Base-by-base conservation (phyloP, 1,284 basidiomycete genomes). In the Laetiporus sulphureus region DNA sequence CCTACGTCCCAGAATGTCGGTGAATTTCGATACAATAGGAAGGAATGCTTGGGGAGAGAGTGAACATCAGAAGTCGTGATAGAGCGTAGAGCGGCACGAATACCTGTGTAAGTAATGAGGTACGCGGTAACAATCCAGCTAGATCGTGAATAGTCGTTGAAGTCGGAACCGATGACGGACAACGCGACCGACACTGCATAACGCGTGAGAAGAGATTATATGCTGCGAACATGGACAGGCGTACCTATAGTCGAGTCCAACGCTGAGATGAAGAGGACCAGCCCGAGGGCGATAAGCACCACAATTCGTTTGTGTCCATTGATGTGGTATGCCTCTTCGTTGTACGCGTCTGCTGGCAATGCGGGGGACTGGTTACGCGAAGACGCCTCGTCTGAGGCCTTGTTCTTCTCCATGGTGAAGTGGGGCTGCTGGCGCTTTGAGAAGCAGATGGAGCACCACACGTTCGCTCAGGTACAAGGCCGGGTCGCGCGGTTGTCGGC, bases 91-190 rank as follows among this genome's bases (percentile, higher is more conserved):
- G n/a, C n/a, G n/a, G n/a, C n/a, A n/a, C n/a, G n/a, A n/a, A n/a
- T 16, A 33, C 32, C 32, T 8, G 32, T 33, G 15, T 33, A 33
- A 7, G 32, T 33, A 8, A 33, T 33, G 13, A 33, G 18, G 18
- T 33, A 33, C 8, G 32, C 32, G 15, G 32, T 33, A 19, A 33
- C 32, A 19, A 33, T 33, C 32, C 32, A 33, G 32, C 32, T 33
- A 15, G 32, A 12, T 19, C 16, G 32, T 7, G 32, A 8, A 16
- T 33, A 33, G 15, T 33, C 32, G 32, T 33, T 16, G 18, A 33
- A 33, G 15, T 33, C 7, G 18, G 32, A 8, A 8, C 32, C 32
- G 18, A 33, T 33, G 7, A 33, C 32, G 13, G 32, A 16, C 32
- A 33, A 16, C 18, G 32, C 32, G 11, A 33, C 32, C 7, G 32